phyloP scores from a whole-genome alignment of 2,329 filamentous ascomycete genomes.

The Fusarium sp. region DNA sequence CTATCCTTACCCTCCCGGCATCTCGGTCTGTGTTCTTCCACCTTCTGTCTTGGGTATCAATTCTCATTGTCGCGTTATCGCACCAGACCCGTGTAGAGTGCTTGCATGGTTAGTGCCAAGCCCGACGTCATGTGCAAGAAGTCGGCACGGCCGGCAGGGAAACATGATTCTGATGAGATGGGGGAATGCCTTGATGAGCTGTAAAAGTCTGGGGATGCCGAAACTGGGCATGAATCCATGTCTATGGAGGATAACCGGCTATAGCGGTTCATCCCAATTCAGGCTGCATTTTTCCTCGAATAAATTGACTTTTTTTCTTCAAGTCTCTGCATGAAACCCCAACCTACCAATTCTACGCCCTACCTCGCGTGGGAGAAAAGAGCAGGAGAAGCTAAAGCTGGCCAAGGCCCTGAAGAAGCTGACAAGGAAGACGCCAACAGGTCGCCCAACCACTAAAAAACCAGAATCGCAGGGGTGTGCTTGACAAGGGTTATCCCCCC shows the following conservation, averaged over 20 bases:
- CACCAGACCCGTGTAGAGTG: slow-evolving; percentile 24
- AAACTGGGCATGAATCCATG: slow-evolving; percentile 5
- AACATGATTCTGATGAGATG: neutral
- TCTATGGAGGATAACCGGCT: neutral
- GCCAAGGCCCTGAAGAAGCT: neutral
- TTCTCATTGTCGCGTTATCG: neutral
- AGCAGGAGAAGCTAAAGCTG: neutral
- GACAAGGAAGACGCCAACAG: neutral
- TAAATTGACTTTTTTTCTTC: neutral
- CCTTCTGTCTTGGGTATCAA: slow-evolving; percentile 4
- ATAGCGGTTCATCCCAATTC: neutral
- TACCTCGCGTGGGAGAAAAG: neutral
- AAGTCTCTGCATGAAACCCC: neutral
- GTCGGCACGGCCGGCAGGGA: slow-evolving; percentile 23
- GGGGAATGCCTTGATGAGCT: neutral
- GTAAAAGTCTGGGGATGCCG: neutral
- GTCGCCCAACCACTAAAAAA: slow-evolving; percentile 31
- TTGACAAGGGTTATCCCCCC: slow-evolving; percentile 29
- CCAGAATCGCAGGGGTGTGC: slow-evolving; percentile 19
- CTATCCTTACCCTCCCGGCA: neutral
- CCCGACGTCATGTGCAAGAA: slow-evolving; percentile 24
- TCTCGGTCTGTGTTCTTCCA: neutral
- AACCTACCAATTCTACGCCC: neutral
- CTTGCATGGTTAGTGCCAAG: slow-evolving; percentile 33
- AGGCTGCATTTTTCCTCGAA: neutral